Percentiles rank a stretch among this genome's conserved stretches.
Evolutionary conservation across 495 filamentous ascomycete species (phyloP).

Genomic region (Acidiella bohemica): DNA sequence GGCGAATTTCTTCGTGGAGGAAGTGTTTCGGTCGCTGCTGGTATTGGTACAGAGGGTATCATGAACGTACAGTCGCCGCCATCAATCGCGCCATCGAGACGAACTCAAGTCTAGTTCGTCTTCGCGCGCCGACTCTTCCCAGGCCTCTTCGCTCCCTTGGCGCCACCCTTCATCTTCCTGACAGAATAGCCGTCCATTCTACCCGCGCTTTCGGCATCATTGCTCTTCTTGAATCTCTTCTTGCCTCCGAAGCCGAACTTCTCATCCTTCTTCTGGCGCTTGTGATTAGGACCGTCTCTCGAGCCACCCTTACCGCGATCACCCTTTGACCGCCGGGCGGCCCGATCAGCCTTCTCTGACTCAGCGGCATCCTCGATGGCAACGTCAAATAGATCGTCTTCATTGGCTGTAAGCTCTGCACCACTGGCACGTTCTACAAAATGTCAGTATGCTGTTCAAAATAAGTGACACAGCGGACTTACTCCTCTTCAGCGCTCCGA

Average conservation of each 20-base stretch:
- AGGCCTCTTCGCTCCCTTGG: slow-evolving; percentile 27
- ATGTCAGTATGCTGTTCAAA: slow-evolving; percentile 18
- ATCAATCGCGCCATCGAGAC: no score
- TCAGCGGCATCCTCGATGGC: slow-evolving; percentile 65
- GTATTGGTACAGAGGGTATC: no score
- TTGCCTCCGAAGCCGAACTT: slow-evolving; percentile 93
- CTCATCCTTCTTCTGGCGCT: slow-evolving; percentile 82
- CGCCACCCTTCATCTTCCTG: slow-evolving; percentile 65
- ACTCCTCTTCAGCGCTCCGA: slow-evolving; percentile 88
- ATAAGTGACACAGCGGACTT: slow-evolving; percentile 25
- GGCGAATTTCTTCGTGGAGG: no score
- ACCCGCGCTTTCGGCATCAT: slow-evolving; percentile 62
- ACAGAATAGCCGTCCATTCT: slow-evolving; percentile 67
- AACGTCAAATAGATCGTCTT: slow-evolving; percentile 88
- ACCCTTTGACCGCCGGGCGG: slow-evolving; percentile 30
- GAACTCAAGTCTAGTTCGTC: no score
- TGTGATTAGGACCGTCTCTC: slow-evolving; percentile 32
- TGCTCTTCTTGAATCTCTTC: slow-evolving; percentile 78
- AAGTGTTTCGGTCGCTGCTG: no score
- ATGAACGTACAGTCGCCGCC: no score
- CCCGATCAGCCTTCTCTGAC: slow-evolving; percentile 32
- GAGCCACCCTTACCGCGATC: slow-evolving; percentile 5
- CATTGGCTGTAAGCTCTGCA: slow-evolving; percentile 43
- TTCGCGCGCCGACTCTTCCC: slow-evolving; percentile 53
- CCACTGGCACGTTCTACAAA: slow-evolving; percentile 68